A percentile compares a stretch with the other conserved stretches of the same genome.
These are phyloP conservation scores for Phoma sp. DNA, from an alignment of 2,329 filamentous ascomycete genomes.

Conservation along the genomic window DNA sequence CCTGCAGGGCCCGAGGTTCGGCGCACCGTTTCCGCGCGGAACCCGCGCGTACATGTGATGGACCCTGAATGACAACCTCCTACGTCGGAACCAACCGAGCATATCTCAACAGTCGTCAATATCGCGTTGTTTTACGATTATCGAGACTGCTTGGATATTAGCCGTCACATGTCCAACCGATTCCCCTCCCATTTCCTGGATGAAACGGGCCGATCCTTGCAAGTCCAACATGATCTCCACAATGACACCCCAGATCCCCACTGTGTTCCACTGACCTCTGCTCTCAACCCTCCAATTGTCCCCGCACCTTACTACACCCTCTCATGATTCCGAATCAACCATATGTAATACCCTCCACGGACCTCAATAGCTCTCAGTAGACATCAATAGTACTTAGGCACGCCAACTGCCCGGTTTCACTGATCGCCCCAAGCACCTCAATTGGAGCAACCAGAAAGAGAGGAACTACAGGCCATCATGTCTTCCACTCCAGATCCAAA, in stretches of 20 bases:
- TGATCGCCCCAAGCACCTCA: not conserved
- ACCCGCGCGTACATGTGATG: conserved; percentile 2
- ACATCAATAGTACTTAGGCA: not conserved
- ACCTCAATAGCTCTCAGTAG: not conserved
- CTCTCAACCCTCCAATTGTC: not conserved
- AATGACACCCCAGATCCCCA: conserved; percentile 12
- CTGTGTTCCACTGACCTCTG: conserved; percentile 1
- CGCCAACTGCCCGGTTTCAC: not conserved
- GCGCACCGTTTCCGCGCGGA: not conserved
- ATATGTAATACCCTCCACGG: no score
- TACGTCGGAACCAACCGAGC: no score
- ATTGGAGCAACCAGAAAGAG: not conserved
- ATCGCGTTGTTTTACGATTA: not conserved
- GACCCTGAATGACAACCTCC: conserved; percentile 5
- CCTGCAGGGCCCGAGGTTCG: conserved; percentile 6
- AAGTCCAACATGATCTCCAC: conserved; percentile 3
- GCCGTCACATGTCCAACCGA: conserved; percentile 8
- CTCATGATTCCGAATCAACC: not conserved
- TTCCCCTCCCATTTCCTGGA: not conserved
- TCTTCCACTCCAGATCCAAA: conserved; percentile 7
- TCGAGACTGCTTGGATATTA: not conserved
- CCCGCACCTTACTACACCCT: not conserved
- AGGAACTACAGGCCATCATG: not conserved
- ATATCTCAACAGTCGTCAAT: not conserved
- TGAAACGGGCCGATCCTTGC: conserved; percentile 19